Evolutionary conservation across 148 eudicot genomes (phyloP).

Genomic region (Amaranthus palmeri): DNA sequence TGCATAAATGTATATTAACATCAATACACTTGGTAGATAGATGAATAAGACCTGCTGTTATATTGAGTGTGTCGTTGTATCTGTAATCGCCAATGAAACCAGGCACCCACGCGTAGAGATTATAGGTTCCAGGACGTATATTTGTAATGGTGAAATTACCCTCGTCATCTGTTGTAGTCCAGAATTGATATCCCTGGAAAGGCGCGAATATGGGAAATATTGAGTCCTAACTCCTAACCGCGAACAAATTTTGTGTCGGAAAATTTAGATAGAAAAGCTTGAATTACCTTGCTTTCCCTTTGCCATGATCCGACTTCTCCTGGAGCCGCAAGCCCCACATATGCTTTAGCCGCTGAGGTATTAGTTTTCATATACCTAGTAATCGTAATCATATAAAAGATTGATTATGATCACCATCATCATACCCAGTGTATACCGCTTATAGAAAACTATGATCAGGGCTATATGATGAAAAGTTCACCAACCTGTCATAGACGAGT

Average conservation of each 20-base stretch:
- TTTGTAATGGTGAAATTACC: slow-evolving; percentile 45
- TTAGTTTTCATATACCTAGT: slow-evolving; percentile 32
- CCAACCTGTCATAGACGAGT: slow-evolving; percentile 56
- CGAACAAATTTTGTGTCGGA: not conserved
- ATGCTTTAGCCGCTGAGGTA: slow-evolving; percentile 35
- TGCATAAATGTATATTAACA: not conserved
- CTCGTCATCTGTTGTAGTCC: slow-evolving; percentile 47
- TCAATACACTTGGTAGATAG: not conserved
- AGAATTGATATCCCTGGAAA: slow-evolving; percentile 58
- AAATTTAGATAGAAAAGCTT: not conserved
- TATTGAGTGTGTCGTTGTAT: slow-evolving; percentile 21
- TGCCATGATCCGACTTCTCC: slow-evolving; percentile 70
- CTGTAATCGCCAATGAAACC: slow-evolving; percentile 56
- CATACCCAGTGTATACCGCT: no score
- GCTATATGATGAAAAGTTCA: not conserved
- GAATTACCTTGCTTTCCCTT: slow-evolving; percentile 51
- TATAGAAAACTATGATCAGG: no score
- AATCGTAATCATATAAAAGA: not conserved
- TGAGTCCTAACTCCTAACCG: not conserved
- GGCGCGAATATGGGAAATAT: not conserved
- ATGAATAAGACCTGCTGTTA: slow-evolving; percentile 28
- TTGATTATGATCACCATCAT: no score
- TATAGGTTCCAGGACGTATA: slow-evolving; percentile 40
- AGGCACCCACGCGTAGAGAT: slow-evolving; percentile 47
- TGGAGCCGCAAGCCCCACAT: slow-evolving; percentile 48